Evolutionary conservation across 2,329 filamentous ascomycete species (phyloP).

Genomic region (Cryphonectria radicalis): DNA sequence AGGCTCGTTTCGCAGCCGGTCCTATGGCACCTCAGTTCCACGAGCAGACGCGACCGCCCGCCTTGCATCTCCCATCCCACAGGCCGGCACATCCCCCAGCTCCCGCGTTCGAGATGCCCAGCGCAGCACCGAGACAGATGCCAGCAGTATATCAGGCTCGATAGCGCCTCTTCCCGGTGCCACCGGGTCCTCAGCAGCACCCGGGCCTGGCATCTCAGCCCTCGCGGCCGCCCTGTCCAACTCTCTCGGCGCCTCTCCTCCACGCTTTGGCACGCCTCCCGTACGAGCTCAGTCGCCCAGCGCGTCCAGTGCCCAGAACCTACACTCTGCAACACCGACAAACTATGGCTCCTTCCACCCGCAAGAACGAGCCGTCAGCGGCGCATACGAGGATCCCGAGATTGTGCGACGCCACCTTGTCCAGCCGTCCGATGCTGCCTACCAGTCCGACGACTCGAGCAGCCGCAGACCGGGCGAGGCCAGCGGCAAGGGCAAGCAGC

Average conservation of each 20-base stretch:
- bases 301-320: constrained; percentile 48
- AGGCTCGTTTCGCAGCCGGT: constrained; percentile 49
- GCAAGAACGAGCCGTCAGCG: constrained; percentile 59
- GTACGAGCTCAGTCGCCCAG: constrained; percentile 63
- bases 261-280: constrained; percentile 70
- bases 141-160: constrained; percentile 42
- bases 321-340: constrained; percentile 61
- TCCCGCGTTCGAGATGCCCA: constrained; percentile 20
- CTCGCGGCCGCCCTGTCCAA: constrained; percentile 85
- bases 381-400: constrained; percentile 83
- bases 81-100: constrained; percentile 39
- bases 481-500: constrained; percentile 57
- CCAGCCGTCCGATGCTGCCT: constrained; percentile 59
- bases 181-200: constrained; percentile 58
- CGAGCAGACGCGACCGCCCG: constrained; percentile 65
- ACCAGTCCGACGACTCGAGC: constrained; percentile 52
- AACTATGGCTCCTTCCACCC: constrained; percentile 88
- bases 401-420: constrained; percentile 90
- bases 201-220: constrained; percentile 83
- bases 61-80: constrained; percentile 60
- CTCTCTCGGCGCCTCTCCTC: constrained; percentile 71
- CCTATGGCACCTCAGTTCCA: constrained; percentile 56
- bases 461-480: constrained; percentile 43
- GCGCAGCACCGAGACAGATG: constrained; percentile 47
- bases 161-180: constrained; percentile 69